Evolutionary conservation across 257 asterid species (phyloP).

Genomic region (Nicotiana undulata): DNA sequence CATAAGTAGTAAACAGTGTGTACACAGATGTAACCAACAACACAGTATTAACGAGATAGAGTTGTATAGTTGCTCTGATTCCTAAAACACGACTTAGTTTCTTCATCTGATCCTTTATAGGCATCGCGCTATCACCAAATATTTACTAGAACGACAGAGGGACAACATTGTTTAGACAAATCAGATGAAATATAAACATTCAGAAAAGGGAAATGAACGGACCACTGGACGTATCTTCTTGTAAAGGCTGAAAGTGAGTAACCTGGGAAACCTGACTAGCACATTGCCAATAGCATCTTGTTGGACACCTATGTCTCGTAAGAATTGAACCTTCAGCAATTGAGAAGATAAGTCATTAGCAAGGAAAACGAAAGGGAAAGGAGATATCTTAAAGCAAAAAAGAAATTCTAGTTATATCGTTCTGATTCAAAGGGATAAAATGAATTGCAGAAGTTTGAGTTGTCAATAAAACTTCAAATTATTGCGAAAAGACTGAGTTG

Average conservation of each 20-base stretch:
- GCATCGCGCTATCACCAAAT: not conserved
- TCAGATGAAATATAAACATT: not conserved
- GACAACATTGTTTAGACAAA: not conserved
- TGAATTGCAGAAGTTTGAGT: not conserved
- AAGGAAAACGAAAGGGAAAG: not conserved
- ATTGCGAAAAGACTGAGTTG: not conserved
- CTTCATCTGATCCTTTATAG: not conserved
- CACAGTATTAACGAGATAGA: not conserved
- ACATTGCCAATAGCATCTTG: constrained; percentile 63
- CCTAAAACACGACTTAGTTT: not conserved
- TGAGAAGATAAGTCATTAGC: not conserved
- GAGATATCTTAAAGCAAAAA: not conserved
- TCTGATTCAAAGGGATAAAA: not conserved
- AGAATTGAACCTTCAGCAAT: constrained; percentile 63
- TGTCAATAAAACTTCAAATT: not conserved
- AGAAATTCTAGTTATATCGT: not conserved
- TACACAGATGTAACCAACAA: not conserved
- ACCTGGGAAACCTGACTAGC: constrained; percentile 69
- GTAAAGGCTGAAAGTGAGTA: constrained; percentile 80
- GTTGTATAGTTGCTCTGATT: not conserved
- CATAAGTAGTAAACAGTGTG: not conserved
- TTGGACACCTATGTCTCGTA: constrained; percentile 73
- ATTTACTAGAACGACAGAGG: not conserved
- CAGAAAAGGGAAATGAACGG: not conserved
- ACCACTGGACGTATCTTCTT: constrained; percentile 97